A percentile compares a stretch with the other conserved stretches of the same genome.
phyloP scores from a whole-genome alignment of 1,139 yeast species.

The Petasospora fabianii region DNA sequence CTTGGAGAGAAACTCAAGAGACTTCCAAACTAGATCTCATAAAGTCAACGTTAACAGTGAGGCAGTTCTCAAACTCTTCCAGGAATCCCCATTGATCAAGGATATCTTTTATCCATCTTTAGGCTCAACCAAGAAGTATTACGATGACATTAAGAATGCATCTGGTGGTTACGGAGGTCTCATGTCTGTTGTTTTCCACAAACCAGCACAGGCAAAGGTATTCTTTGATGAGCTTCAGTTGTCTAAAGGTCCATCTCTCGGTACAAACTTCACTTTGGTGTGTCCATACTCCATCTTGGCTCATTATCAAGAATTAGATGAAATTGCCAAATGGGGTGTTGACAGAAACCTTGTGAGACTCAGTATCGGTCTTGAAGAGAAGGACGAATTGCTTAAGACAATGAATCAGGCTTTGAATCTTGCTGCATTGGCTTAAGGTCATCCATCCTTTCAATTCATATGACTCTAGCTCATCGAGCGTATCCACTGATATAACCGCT shows the following conservation, averaged over 20 bases:
- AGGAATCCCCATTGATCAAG: constrained; percentile 43
- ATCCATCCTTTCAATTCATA: not conserved
- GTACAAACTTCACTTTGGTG: constrained; percentile 88
- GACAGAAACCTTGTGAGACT: constrained; percentile 77
- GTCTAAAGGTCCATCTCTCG: constrained; percentile 92
- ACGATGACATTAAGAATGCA: constrained; percentile 63
- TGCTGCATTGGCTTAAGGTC: constrained; percentile 31
- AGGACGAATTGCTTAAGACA: constrained; percentile 43
- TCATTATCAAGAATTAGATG: constrained; percentile 80
- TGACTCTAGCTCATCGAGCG: too few relatives aligned
- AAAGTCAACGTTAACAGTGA: constrained; percentile 67
- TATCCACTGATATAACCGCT: too few relatives aligned
- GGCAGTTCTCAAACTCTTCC: constrained; percentile 39
- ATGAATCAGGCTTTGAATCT: constrained; percentile 50
- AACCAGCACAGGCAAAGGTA: constrained; percentile 59
- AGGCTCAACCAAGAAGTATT: constrained; percentile 50
- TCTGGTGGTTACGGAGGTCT: constrained; percentile 94
- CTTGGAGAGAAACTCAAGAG: constrained; percentile 89
- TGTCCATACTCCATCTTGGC: constrained; percentile 92
- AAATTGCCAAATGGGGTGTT: constrained; percentile 80
- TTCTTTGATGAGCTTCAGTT: constrained; percentile 74
- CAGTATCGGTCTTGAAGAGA: constrained; percentile 78
- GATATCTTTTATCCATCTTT: constrained; percentile 68
- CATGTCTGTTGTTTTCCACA: constrained; percentile 69
- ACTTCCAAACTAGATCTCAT: constrained; percentile 66